Percentiles rank a stretch among this genome's conserved stretches.
Evolutionary conservation across 2,329 filamentous ascomycete species (phyloP).

Genomic region (Talaromyces sp.): DNA sequence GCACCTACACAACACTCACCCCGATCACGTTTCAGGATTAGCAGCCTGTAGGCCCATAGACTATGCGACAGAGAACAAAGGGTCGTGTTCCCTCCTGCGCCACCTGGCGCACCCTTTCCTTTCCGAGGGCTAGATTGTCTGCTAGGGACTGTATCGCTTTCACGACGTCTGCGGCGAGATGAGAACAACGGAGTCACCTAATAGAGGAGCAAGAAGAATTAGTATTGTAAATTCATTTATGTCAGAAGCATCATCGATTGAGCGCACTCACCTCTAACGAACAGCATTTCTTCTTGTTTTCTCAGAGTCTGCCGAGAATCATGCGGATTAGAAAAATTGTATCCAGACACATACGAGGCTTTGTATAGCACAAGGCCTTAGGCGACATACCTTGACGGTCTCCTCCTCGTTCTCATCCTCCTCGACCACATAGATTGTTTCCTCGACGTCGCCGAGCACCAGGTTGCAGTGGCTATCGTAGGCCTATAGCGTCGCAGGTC

Average conservation of each 20-base stretch:
- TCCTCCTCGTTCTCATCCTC: constrained; percentile 76
- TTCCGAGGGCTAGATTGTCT: background rate
- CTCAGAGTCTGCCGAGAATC: constrained; percentile 65
- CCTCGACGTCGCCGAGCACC: constrained; percentile 91
- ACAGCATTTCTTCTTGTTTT: constrained; percentile 98
- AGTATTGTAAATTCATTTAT: background rate
- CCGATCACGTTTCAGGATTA: background rate
- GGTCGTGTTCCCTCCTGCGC: background rate
- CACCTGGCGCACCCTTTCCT: background rate
- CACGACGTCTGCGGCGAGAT: constrained; percentile 58
- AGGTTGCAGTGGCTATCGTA: constrained; percentile 99
- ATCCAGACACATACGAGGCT: background rate
- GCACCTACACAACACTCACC: background rate
- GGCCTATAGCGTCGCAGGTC: constrained; percentile 54
- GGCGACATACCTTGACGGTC: constrained; percentile 61
- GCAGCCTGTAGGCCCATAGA: background rate
- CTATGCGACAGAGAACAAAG: background rate
- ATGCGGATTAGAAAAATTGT: background rate
- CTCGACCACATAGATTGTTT: constrained; percentile 91
- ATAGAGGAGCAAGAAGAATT: constrained; percentile 4
- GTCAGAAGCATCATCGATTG: background rate
- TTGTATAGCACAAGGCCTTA: background rate
- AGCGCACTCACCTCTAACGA: constrained; percentile 74
- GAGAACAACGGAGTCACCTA: constrained; percentile 68
- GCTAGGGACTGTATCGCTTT: constrained; percentile 7